Conservation (phyloP, 371 early-diverging fungal species). For the Rhizopus sp. region DNA sequence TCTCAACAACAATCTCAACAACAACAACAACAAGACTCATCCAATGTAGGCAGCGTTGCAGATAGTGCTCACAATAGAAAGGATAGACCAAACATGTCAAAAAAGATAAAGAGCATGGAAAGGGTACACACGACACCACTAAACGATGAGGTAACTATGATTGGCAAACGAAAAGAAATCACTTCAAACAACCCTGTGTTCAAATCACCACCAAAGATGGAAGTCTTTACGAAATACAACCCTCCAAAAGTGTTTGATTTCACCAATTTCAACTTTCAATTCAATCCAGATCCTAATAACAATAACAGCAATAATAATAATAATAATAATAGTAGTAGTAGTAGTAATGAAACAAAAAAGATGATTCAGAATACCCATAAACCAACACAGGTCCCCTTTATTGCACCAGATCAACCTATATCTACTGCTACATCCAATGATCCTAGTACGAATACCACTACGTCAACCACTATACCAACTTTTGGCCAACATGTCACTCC, state of each 20-base stretch:
- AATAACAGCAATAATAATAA: too few species aligned
- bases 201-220: constrained; percentile 3
- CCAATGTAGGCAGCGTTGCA: not conserved
- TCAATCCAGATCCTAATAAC: too few species aligned
- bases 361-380: too few species aligned
- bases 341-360: too few species aligned
- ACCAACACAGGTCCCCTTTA: too few species aligned
- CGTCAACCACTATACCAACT: not conserved
- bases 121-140: not conserved
- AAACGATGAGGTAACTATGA: constrained; percentile 9
- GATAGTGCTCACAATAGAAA: not conserved
- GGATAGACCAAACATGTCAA: constrained; percentile 14
- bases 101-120: constrained; percentile 27
- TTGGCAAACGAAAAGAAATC: constrained; percentile 9
- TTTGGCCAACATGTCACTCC: too few species aligned
- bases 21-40: too few species aligned
- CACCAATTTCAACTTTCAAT: not conserved
- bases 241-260: not conserved
- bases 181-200: not conserved
- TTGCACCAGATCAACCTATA: not conserved
- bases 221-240: not conserved
- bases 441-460: not conserved
- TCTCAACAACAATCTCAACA: not conserved
- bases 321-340: not conserved
- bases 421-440: not conserved